Evolutionary conservation across 768 basidiomycete genomes (phyloP), one percentile per base, ranked within the genome.

Genomic region (Pisolithus tinctorius): DNA sequence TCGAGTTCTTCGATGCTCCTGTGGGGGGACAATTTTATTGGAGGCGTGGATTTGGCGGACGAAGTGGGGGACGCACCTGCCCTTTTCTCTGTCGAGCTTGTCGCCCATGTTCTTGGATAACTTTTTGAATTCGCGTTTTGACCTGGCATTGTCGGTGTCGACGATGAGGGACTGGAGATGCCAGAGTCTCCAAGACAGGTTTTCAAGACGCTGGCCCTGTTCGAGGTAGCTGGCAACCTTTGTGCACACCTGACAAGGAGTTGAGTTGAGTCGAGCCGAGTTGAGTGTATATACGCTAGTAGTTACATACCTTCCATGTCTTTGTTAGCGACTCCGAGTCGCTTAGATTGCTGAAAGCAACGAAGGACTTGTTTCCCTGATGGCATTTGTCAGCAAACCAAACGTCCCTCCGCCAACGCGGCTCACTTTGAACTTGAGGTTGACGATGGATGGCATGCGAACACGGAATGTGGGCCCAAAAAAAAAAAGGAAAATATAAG

Each of bases 321-420:
- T 83, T 88, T 47, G 90, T 88, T 66, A 93, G 74, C 52, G 88
- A 79, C 66, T 93, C 90, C 48, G 80, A 75, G 73, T 93, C 90
- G 72, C 79, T 73, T 71, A 93, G 80, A 73, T 91, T 89, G 68
- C 86, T 87, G 73, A 93, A 93, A 55, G 90, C 88, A 69, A 92
- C 87, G 68, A 93, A 93, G 67, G 90, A 92, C 76, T 92, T 93
- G 82, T 93, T 93, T 71, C 90, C 89, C 90, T 78, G 63, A 47
- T 34, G 13, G 11, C 13, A 5, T 34, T 34, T 34, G 34, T 34
- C 34, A 34, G 34, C 34, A 34, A 43, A 50, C 48, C 50, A 54
- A 51, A 55, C 52, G 49, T 49, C 42, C 53, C 20, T 20, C 50
- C 57, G 50, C 58, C 42, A 31, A 34, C 48, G 46, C 38, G 46